Evolutionary conservation across 2,329 filamentous ascomycete species (phyloP), one percentile per base, ranked within the genome.

Genomic region (Epichloe elymi): DNA sequence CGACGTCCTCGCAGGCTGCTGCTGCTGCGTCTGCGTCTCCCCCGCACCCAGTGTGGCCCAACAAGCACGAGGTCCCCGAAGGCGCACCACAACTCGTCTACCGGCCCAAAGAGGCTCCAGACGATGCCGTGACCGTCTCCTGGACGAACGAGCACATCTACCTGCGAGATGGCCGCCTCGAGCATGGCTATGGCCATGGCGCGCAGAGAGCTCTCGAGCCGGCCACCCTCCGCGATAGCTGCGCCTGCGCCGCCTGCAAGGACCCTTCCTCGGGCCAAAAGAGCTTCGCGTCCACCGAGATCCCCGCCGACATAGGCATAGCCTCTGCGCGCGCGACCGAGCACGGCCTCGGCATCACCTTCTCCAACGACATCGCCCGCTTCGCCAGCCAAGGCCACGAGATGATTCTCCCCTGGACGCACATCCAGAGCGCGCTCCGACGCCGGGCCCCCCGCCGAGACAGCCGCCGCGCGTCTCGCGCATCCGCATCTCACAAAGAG

Each of bases 181-280:
- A 51, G 7, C 35, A 54, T 3, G 56, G 23, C 23, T 30, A 54
- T 3, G 56, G 23, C 23, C 0, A 26, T 3, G 23, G 58, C 5
- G 7, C 30, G 10, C 55, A 59, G 6, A 58, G 60, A 51, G 50
- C 57, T 7, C 56, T 67, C 7, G 58, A 61, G 35, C 56, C 62
- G 0, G 51, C 58, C 6, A 53, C 62, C 51, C 64, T 82, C 15
- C 77, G 80, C 26, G 79, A 83, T 57, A 65, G 67, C 19, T 83
- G 80, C 58, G 61, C 65, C 37, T 83, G 80, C 57, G 51, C 62
- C 0, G 58, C 58, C 11, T 83, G 80, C 61, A 69, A 76, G 49
- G 75, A 81, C 54, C 67, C 69, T 1, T 70, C 75, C n/a, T 82
- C 80, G 1, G 78, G 78, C 43, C 79, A 83, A 55, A 79, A 80